These are phyloP conservation scores for Cordyceps farinosa DNA, from an alignment of 2,329 filamentous ascomycete genomes.

Conservation along the genomic window DNA sequence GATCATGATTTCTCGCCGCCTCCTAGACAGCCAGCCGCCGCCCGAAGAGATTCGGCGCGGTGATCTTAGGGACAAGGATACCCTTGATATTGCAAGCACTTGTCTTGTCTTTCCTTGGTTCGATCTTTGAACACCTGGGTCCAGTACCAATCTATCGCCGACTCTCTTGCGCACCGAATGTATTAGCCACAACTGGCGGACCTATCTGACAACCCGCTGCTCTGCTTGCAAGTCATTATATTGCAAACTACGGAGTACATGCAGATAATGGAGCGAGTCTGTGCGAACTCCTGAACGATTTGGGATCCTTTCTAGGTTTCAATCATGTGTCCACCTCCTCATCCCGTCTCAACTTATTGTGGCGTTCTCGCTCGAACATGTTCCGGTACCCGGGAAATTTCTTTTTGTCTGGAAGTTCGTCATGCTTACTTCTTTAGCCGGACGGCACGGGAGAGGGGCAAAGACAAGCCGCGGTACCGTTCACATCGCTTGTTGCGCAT, in stretches of 20 bases:
- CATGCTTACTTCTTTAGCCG: constrained; percentile 1
- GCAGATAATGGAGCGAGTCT: not conserved
- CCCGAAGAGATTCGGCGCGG: not conserved
- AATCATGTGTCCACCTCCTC: not conserved
- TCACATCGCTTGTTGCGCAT: not conserved
- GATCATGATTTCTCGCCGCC: not conserved
- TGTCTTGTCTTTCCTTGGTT: not conserved
- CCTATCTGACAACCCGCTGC: not conserved
- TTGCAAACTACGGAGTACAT: constrained; percentile 13
- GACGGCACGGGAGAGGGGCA: not conserved
- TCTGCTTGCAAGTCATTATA: not conserved
- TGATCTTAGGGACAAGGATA: not conserved
- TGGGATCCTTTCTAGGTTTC: not conserved
- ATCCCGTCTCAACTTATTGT: not conserved
- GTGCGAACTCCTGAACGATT: not conserved
- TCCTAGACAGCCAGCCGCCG: not conserved
- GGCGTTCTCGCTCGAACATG: not conserved
- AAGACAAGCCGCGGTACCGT: not conserved
- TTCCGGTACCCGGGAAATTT: not conserved
- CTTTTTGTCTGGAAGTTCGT: not conserved
- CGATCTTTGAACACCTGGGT: not conserved
- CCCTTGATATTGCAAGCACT: not conserved
- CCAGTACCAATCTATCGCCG: not conserved
- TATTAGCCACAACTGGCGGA: constrained; percentile 15
- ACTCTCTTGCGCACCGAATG: not conserved